These are phyloP conservation scores for Tilletia indica DNA, from an alignment of 1,284 basidiomycete species.

Conservation along the genomic window DNA sequence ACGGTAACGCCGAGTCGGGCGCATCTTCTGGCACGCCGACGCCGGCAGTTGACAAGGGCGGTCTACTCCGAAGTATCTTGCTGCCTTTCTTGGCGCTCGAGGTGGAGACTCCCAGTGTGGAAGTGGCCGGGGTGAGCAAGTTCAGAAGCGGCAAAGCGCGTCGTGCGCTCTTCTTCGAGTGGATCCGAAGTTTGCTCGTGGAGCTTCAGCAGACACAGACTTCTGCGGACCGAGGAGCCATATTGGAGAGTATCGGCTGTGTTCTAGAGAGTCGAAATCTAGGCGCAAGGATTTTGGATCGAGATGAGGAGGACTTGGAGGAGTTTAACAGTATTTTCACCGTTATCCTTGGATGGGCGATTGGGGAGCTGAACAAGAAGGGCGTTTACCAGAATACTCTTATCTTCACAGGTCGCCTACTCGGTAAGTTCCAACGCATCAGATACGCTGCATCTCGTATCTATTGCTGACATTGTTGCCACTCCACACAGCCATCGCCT, in stretches of 20 bases:
- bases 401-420: slow-evolving; percentile 47
- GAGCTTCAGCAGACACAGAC: slow-evolving; percentile 51
- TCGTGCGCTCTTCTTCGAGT: slow-evolving; percentile 48
- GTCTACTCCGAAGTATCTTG: slow-evolving; percentile 41
- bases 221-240: slow-evolving; percentile 48
- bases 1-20: background rate
- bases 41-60: slow-evolving; percentile 38
- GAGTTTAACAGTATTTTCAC: slow-evolving; percentile 46
- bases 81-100: slow-evolving; percentile 51
- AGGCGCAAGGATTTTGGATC: slow-evolving; percentile 32
- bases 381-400: slow-evolving; percentile 53
- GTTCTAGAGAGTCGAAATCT: slow-evolving; percentile 50
- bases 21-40: background rate
- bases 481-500: slow-evolving; percentile 38
- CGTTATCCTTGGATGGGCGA: slow-evolving; percentile 46
- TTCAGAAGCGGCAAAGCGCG: slow-evolving; percentile 31
- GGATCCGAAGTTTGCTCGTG: slow-evolving; percentile 43
- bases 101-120: slow-evolving; percentile 41
- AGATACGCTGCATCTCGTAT: background rate
- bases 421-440: slow-evolving; percentile 22
- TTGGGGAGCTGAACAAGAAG: slow-evolving; percentile 53
- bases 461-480: slow-evolving; percentile 8
- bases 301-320: slow-evolving; percentile 37
- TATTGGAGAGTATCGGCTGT: slow-evolving; percentile 50
- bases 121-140: slow-evolving; percentile 27